A percentile compares a stretch with the other conserved stretches of the same genome.
Evolutionary conservation across 2,329 filamentous ascomycete genomes (phyloP).

Genomic region (Paecilomyces variotii): DNA sequence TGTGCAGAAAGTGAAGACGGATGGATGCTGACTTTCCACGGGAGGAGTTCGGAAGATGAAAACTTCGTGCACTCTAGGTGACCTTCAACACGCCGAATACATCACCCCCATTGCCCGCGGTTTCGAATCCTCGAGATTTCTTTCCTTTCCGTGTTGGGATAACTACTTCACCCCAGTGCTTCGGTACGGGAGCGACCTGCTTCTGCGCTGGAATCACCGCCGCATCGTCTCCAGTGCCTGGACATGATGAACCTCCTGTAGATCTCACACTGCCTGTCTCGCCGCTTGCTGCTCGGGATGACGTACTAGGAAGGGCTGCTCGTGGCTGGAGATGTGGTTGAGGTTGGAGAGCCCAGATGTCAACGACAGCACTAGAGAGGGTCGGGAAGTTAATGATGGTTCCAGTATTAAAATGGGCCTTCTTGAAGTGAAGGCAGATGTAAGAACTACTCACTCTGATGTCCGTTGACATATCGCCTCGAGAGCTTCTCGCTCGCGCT

Average conservation of each 20-base stretch:
- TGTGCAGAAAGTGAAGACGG: background rate
- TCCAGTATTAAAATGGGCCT: background rate
- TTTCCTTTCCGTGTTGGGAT: constrained; percentile 29
- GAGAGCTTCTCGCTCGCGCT: constrained; percentile 37
- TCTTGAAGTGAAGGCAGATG: background rate
- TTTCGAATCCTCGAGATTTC: constrained; percentile 10
- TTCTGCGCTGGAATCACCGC: constrained; percentile 5
- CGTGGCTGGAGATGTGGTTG: constrained; percentile 33
- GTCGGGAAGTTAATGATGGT: background rate
- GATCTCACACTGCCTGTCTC: constrained; percentile 4
- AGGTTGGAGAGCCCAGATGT: constrained; percentile 38
- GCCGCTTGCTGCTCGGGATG: constrained; percentile 14
- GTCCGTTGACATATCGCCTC: constrained; percentile 40
- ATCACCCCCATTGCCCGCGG: constrained; percentile 18
- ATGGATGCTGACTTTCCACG: background rate
- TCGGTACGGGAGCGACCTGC: constrained; percentile 21
- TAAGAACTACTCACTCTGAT: constrained; percentile 31
- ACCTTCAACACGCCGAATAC: constrained; percentile 36
- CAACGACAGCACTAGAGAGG: constrained; percentile 31
- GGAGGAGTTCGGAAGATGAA: background rate
- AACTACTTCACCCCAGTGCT: constrained; percentile 39
- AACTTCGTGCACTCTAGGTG: constrained; percentile 5
- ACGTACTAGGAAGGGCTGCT: constrained; percentile 24
- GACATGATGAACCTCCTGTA: constrained; percentile 8
- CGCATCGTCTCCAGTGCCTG: constrained; percentile 7